phyloP scores from a whole-genome alignment of 2,329 filamentous ascomycete species.

The Didymella sp. region DNA sequence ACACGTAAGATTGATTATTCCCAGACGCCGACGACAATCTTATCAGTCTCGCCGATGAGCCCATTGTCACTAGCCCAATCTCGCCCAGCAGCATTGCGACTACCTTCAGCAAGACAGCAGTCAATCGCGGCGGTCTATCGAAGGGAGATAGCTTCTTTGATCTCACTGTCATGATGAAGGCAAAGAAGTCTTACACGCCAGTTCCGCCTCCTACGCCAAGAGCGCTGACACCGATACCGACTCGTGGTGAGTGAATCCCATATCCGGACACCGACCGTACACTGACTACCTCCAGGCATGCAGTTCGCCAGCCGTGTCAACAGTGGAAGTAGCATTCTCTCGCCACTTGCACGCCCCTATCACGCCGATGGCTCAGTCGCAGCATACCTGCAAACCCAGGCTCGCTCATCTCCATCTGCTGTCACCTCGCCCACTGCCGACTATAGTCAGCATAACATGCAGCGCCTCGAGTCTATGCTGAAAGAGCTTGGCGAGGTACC shows the following conservation, averaged over 20 bases:
- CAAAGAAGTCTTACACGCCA: slow-evolving; percentile 25
- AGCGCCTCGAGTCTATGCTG: slow-evolving; percentile 6
- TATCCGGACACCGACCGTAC: not conserved
- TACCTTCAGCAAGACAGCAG: not conserved
- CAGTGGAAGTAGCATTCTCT: slow-evolving; percentile 10
- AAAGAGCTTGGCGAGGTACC: not conserved
- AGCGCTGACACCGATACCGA: not conserved
- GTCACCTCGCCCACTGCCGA: not conserved
- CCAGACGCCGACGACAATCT: slow-evolving; percentile 20
- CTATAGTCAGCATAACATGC: slow-evolving; percentile 4
- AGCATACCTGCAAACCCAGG: slow-evolving; percentile 14
- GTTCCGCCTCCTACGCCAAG: not conserved
- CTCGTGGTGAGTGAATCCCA: slow-evolving; percentile 6
- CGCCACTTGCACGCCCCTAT: slow-evolving; percentile 9
- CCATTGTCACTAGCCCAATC: not conserved
- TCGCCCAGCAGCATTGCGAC: not conserved
- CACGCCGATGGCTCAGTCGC: slow-evolving; percentile 14
- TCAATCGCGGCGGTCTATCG: not conserved
- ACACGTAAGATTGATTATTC: not conserved
- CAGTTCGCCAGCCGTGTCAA: slow-evolving; percentile 3
- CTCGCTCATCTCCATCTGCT: not conserved
- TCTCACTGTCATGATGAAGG: slow-evolving; percentile 27
- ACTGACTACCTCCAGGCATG: slow-evolving; percentile 14
- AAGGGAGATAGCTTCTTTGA: slow-evolving; percentile 29
- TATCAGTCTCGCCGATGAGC: slow-evolving; percentile 18